A percentile compares a stretch with the other conserved stretches of the same genome.
Conservation (phyloP, 1,284 basidiomycete genomes). For the Puccinia novopanici region DNA sequence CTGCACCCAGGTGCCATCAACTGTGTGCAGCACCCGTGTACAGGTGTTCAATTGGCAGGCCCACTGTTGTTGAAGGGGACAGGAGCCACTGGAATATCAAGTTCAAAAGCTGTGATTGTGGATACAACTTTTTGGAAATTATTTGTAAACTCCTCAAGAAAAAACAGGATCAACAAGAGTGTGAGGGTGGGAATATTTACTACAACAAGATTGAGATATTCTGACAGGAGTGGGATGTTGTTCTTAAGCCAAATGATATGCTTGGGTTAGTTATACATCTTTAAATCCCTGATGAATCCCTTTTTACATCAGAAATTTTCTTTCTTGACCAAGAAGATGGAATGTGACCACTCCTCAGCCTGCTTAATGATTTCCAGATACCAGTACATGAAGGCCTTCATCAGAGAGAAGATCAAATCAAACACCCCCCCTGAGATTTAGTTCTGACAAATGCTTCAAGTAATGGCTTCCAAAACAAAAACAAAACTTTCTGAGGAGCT, state of each 20-base stretch:
- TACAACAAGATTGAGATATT: too few species aligned
- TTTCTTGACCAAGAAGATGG: neutral
- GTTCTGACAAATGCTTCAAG: neutral
- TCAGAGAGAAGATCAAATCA: neutral
- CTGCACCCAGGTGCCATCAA: too few species aligned
- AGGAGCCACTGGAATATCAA: slow-evolving; percentile 21
- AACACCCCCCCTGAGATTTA: neutral
- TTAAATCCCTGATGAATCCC: neutral
- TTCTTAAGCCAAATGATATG: neutral
- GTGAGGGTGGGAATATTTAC: neutral
- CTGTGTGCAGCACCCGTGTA: too few species aligned
- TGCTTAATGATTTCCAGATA: neutral
- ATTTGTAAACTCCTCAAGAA: neutral
- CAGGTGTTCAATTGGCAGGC: too few species aligned
- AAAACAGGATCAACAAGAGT: neutral
- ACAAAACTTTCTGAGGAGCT: neutral
- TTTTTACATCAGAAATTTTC: neutral
- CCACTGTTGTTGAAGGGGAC: too few species aligned
- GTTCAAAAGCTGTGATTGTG: slow-evolving; percentile 16
- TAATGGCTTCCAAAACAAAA: too few species aligned
- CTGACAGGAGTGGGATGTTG: neutral
- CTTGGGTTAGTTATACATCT: neutral
- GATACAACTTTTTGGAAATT: neutral
- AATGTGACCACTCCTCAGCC: too few species aligned
- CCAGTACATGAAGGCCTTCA: neutral